phyloP scores from a whole-genome alignment of 805 yeast genomes.

The Saccharomycopsis sp. region DNA sequence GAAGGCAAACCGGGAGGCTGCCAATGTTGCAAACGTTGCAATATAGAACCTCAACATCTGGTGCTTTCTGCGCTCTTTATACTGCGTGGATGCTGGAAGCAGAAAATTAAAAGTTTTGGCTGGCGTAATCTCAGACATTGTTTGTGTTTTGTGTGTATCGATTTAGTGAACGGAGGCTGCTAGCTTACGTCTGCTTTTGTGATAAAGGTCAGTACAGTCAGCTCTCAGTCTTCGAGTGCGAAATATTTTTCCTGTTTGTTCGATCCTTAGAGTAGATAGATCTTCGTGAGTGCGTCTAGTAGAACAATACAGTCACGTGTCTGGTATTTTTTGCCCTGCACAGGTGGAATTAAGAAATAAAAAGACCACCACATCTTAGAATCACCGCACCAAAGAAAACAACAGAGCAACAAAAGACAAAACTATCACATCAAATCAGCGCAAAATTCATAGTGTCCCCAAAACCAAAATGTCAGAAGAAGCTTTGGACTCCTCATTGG shows the following conservation, averaged over 20 bases:
- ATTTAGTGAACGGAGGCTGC: neutral
- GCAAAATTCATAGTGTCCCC: too few species aligned
- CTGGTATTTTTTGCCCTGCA: too few species aligned
- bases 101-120: neutral
- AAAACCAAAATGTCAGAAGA: conserved; percentile 33
- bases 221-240: neutral
- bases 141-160: neutral
- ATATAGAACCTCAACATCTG: conserved; percentile 71
- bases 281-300: too few species aligned
- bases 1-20: conserved; percentile 68
- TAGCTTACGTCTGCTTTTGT: neutral
- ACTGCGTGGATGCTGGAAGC: conserved; percentile 31
- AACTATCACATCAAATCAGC: neutral
- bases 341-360: neutral
- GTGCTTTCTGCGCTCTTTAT: conserved; percentile 53
- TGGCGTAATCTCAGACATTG: neutral
- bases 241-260: neutral
- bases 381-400: too few species aligned
- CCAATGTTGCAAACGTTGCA: conserved; percentile 63
- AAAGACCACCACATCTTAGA: neutral
- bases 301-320: too few species aligned
- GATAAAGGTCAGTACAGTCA: neutral
- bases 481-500: conserved; percentile 70
- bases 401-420: too few species aligned
- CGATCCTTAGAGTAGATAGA: too few species aligned